Evolutionary conservation across 2,329 filamentous ascomycete genomes (phyloP).

Genomic region (Hansfordia pulvinata): DNA sequence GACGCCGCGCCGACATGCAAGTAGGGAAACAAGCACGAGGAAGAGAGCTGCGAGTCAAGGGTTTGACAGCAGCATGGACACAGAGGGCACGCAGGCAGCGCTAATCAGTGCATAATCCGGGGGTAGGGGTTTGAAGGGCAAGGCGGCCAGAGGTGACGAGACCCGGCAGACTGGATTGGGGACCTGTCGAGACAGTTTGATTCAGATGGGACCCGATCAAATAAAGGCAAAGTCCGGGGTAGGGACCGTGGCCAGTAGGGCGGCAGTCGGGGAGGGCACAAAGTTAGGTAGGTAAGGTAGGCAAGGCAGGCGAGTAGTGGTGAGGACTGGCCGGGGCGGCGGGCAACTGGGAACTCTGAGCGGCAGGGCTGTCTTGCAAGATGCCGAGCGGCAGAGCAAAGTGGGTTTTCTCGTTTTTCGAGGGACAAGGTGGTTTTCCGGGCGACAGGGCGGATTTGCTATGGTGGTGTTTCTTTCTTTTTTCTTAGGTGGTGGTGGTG

Average conservation of each 20-base stretch:
- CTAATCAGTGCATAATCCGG: conserved; percentile 28
- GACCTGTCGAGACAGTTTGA: conserved; percentile 11
- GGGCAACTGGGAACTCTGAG: no score
- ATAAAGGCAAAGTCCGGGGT: conserved; percentile 20
- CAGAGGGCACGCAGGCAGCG: conserved; percentile 18
- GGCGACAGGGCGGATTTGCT: neutral
- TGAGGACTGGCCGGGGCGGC: no score
- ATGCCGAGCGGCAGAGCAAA: no score
- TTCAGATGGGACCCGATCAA: conserved; percentile 23
- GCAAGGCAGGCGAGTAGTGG: no score
- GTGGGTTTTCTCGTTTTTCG: no score
- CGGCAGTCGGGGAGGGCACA: no score
- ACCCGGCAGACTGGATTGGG: conserved; percentile 24
- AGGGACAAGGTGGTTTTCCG: neutral
- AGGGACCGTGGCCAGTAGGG: conserved; percentile 6
- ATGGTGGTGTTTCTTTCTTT: neutral
- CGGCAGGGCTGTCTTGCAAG: no score
- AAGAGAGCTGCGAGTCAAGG: neutral
- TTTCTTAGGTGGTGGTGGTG: conserved; percentile 1
- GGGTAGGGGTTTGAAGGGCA: no score
- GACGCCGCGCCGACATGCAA: neutral
- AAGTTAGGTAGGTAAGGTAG: no score
- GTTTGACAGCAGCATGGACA: conserved; percentile 6
- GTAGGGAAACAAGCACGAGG: no score
- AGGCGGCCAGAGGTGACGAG: no score